Conservation (phyloP, 1,284 basidiomycete species). For the Neolentinus lepideus region DNA sequence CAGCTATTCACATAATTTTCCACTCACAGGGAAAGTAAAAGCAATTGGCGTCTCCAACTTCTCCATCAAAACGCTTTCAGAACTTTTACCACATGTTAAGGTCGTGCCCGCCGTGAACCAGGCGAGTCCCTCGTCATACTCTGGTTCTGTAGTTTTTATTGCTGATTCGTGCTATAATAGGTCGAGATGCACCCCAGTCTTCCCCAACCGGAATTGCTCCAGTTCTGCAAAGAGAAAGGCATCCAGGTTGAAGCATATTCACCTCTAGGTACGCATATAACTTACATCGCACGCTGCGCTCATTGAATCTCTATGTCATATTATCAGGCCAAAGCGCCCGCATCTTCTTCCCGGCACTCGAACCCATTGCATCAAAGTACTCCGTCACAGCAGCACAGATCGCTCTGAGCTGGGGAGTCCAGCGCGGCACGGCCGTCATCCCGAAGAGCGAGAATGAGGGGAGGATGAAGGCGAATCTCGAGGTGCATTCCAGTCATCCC, state of each 20-base stretch:
- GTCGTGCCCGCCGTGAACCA: constrained; percentile 26
- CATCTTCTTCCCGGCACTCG: neutral
- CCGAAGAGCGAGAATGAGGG: constrained; percentile 1
- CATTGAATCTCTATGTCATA: no score
- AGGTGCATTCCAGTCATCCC: constrained; percentile 5
- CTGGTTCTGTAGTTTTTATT: no score
- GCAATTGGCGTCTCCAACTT: constrained; percentile 22
- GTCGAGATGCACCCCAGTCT: constrained; percentile 6
- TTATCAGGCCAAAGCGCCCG: neutral
- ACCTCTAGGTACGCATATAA: neutral
- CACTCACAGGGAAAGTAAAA: constrained; percentile 8
- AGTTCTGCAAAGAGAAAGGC: neutral
- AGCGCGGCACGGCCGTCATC: neutral
- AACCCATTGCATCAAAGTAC: neutral
- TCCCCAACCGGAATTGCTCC: neutral
- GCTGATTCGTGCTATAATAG: no score
- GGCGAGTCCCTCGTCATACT: no score
- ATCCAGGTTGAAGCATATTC: neutral
- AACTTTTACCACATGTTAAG: constrained; percentile 22
- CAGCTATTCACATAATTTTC: no score
- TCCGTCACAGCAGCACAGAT: neutral
- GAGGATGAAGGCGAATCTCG: neutral
- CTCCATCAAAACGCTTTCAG: constrained; percentile 17
- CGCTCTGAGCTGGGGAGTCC: neutral
- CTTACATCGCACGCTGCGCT: neutral